Evolutionary conservation across 306 rosid genomes (phyloP).

Genomic region (Pueraria montana): DNA sequence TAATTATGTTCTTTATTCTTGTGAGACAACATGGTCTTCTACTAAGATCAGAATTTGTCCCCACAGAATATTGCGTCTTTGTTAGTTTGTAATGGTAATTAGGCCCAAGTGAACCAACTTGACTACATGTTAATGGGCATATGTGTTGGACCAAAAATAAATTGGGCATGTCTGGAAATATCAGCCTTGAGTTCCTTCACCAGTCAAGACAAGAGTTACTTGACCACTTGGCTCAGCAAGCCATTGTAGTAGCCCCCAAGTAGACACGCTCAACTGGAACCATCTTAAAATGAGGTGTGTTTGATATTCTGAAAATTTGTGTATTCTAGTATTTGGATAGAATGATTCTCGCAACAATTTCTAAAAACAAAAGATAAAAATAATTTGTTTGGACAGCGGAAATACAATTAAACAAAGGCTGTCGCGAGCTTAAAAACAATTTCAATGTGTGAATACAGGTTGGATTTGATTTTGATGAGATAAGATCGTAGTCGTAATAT

Average conservation of each 20-base stretch:
- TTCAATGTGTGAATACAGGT: slow-evolving; percentile 9
- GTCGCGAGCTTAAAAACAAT: background rate
- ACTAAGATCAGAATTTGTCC: background rate
- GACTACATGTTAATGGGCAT: background rate
- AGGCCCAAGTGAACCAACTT: background rate
- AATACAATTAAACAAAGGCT: background rate
- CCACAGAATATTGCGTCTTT: background rate
- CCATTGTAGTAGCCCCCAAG: background rate
- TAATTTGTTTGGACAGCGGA: background rate
- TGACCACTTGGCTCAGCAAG: background rate
- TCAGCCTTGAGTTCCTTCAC: background rate
- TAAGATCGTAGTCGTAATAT: background rate
- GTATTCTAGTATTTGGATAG: background rate
- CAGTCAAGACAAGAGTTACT: too few species aligned
- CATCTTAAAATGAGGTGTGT: background rate
- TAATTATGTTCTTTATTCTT: background rate
- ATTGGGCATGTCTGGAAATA: background rate
- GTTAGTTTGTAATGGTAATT: background rate
- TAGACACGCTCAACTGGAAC: background rate
- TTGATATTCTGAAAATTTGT: slow-evolving; percentile 10
- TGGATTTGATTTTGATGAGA: slow-evolving; percentile 1
- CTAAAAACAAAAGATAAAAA: background rate
- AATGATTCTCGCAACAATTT: background rate
- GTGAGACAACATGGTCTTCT: background rate
- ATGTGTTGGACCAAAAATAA: background rate